Percentiles rank a stretch among this genome's conserved stretches.
Evolutionary conservation across 345 rosid species (phyloP).

Genomic region (Cardiospermum halicacabum): DNA sequence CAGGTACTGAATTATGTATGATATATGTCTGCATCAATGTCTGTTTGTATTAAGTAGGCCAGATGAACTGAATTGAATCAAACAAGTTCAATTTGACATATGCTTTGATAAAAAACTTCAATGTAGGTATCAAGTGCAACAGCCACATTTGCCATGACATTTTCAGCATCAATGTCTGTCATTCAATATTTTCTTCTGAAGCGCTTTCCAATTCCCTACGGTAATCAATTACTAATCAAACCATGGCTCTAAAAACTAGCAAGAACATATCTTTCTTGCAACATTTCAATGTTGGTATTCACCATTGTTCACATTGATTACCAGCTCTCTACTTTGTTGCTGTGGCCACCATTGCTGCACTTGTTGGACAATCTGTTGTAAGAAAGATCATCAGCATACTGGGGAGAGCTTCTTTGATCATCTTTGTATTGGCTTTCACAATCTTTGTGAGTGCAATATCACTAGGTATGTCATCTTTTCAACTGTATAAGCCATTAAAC

Average conservation of each 20-base stretch:
- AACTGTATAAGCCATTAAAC: background rate
- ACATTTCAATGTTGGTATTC: background rate
- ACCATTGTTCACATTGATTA: background rate
- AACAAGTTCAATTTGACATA: background rate
- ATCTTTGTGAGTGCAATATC: constrained; percentile 31
- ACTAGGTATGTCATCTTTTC: constrained; percentile 20
- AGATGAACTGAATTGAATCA: background rate
- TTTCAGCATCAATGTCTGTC: constrained; percentile 48
- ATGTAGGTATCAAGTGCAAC: constrained; percentile 49
- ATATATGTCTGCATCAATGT: background rate
- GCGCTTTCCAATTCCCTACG: constrained; percentile 49
- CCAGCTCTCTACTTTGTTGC: constrained; percentile 30
- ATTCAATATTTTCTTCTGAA: constrained; percentile 41
- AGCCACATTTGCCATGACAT: constrained; percentile 42
- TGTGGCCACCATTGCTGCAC: constrained; percentile 32
- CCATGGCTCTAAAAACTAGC: background rate
- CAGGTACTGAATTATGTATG: constrained; percentile 28
- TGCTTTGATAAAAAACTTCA: background rate
- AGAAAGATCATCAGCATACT: constrained; percentile 20
- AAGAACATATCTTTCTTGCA: background rate
- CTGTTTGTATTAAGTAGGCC: background rate
- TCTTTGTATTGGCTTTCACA: constrained; percentile 31
- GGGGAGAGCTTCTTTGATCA: constrained; percentile 35
- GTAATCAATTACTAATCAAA: constrained; percentile 20
- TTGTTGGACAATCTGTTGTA: constrained; percentile 31